Conservation (phyloP, 2,329 filamentous ascomycete species). For the Penicillium hesseltinei region DNA sequence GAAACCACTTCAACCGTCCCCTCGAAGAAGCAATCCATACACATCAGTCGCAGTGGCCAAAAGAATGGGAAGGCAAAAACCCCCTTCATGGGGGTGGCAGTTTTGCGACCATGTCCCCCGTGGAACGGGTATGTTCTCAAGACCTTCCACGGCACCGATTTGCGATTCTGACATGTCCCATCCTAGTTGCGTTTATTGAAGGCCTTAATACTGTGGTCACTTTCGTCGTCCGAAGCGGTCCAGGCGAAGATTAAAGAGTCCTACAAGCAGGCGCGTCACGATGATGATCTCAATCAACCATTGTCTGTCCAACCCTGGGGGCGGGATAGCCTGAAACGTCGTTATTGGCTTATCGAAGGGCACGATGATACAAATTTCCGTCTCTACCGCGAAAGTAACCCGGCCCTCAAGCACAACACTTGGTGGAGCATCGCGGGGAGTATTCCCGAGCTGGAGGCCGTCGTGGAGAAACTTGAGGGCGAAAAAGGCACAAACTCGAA, state of each 20-base stretch:
- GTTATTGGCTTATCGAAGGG: slow-evolving; percentile 92
- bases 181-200: slow-evolving; percentile 75
- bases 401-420: slow-evolving; percentile 69
- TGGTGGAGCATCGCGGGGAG: slow-evolving; percentile 93
- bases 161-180: slow-evolving; percentile 8
- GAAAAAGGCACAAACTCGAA: slow-evolving; percentile 81
- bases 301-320: slow-evolving; percentile 90
- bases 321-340: slow-evolving; percentile 80
- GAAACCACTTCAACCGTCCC: slow-evolving; percentile 87
- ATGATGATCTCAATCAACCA: slow-evolving; percentile 75
- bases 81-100: slow-evolving; percentile 76
- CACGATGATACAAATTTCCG: slow-evolving; percentile 91
- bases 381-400: slow-evolving; percentile 90
- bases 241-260: slow-evolving; percentile 78
- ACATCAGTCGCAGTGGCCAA: slow-evolving; percentile 85
- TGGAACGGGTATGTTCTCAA: slow-evolving; percentile 67
- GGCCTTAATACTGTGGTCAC: slow-evolving; percentile 81
- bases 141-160: not conserved
- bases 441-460: slow-evolving; percentile 76
- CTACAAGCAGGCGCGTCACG: slow-evolving; percentile 84
- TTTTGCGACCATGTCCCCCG: slow-evolving; percentile 78
- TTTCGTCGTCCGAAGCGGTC: slow-evolving; percentile 82
- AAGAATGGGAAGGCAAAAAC: slow-evolving; percentile 76
- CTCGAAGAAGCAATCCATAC: slow-evolving; percentile 87
- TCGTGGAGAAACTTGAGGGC: slow-evolving; percentile 73